Percentiles rank a stretch among this genome's conserved stretches.
These are phyloP conservation scores for Podospora pseudoanserina DNA, from an alignment of 495 filamentous ascomycete genomes.

Conservation along the genomic window DNA sequence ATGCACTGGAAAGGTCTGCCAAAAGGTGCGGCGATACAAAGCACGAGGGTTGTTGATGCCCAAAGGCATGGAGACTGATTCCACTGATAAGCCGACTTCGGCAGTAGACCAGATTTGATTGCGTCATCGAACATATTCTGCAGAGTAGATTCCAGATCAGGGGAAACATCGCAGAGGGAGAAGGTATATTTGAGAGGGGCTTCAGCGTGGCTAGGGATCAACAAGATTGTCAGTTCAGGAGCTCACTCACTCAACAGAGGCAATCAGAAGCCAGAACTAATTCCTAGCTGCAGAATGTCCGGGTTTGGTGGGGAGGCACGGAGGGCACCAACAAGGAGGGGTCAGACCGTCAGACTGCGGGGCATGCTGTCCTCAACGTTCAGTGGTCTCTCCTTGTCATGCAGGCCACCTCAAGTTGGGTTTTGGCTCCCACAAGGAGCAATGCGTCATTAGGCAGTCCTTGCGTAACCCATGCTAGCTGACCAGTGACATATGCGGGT, in stretches of 20 bases:
- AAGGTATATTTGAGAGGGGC: neutral
- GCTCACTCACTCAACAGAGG: neutral
- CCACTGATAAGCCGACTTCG: neutral
- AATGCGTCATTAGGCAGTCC: neutral
- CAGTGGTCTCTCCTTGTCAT: neutral
- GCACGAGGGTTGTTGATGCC: neutral
- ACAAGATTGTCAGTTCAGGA: neutral
- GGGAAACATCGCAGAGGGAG: neutral
- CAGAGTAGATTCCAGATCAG: neutral
- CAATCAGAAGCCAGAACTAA: neutral
- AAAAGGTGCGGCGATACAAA: conserved; percentile 2
- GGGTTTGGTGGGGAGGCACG: neutral
- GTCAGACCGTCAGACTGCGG: neutral
- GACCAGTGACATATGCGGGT: neutral
- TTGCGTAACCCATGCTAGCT: neutral
- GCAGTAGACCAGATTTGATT: neutral
- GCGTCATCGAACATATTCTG: conserved; percentile 4
- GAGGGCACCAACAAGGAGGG: neutral
- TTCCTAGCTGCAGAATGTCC: neutral
- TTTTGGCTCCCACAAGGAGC: neutral
- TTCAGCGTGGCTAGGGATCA: neutral
- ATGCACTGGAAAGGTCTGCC: neutral
- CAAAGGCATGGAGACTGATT: neutral
- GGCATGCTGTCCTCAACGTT: neutral
- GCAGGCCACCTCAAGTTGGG: neutral